Evolutionary conservation across 345 rosid species (phyloP), one percentile per base, ranked within the genome.

Genomic region (Cardamine chenopodiifolia): DNA sequence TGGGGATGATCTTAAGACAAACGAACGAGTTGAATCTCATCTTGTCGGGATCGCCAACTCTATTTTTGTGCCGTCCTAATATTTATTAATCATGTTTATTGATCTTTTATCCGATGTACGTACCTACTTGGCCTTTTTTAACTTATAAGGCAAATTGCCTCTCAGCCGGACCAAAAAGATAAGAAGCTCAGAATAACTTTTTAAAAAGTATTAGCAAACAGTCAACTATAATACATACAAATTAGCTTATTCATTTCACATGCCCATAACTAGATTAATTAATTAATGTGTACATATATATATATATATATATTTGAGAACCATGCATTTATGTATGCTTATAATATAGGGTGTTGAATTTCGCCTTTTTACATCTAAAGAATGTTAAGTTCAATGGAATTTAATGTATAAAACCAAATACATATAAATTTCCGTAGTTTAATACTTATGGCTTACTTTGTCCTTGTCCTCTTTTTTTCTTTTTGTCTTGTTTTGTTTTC

Each of bases 11-110:
- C 47, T 56, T 70, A 77, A 70, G 80, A 77, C 76, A 77, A 63
- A 70, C 50, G 20, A 68, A 56, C 13, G 62, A 77, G 76, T 77
- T 77, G 61, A 77, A 70, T 77, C 80, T 70, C 80, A 77, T 70
- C 80, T 77, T 77, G 80, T 77, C 80, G 80, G 80, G 57, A 70
- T 77, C 72, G 58, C 72, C 80, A 77, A 77, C 80, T 77, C 61
- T 61, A 11, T n/a, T 63, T 64, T 20, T 8, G 20, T 15, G 80
- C 80, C 80, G 80, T 57, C 80, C 80, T 70, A 70, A 10, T 37
- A 60, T 29, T 20, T 15, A 22, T 75, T 18, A 74, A 35, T 48
- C 14, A 66, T 58, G 49, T 58, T 60, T 37, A 20, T 59, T 42
- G 18, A 37, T 74, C 53, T 56, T 74, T 26, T 59, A 56, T 58